A percentile compares a stretch with the other conserved stretches of the same genome.
These are phyloP conservation scores for Atkinsonella texensis DNA, from an alignment of 2,329 filamentous ascomycete species.

Conservation along the genomic window DNA sequence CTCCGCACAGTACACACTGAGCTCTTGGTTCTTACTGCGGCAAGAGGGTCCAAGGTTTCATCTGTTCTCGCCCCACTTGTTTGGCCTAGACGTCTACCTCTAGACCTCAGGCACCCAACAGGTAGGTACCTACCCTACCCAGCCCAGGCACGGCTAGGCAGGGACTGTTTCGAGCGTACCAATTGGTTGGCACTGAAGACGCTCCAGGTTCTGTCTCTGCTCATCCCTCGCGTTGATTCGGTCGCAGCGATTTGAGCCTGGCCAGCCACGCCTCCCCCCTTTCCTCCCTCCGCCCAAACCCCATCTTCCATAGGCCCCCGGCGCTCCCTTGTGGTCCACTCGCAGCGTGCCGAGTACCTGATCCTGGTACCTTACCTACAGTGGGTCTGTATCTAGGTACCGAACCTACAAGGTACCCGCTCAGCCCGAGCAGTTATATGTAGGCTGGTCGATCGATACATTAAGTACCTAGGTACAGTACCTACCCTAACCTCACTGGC, in stretches of 20 bases:
- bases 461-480: too few species aligned
- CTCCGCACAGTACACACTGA: too few species aligned
- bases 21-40: too few species aligned
- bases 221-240: neutral
- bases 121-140: neutral
- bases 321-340: neutral
- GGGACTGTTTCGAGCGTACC: neutral
- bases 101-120: neutral
- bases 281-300: too few species aligned
- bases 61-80: neutral
- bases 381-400: neutral
- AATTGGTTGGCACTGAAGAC: neutral
- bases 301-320: neutral
- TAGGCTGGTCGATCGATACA: too few species aligned
- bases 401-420: too few species aligned
- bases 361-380: neutral
- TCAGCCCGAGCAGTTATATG: too few species aligned
- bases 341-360: neutral
- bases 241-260: neutral
- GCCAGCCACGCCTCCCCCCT: neutral
- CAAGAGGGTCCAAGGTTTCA: neutral
- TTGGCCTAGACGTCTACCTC: neutral
- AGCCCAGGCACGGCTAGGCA: too few species aligned
- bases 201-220: neutral
- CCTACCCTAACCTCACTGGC: neutral